A percentile compares a stretch with the other conserved stretches of the same genome.
These are phyloP conservation scores for Quercus phellos DNA, from an alignment of 331 rosid species.

Conservation along the genomic window DNA sequence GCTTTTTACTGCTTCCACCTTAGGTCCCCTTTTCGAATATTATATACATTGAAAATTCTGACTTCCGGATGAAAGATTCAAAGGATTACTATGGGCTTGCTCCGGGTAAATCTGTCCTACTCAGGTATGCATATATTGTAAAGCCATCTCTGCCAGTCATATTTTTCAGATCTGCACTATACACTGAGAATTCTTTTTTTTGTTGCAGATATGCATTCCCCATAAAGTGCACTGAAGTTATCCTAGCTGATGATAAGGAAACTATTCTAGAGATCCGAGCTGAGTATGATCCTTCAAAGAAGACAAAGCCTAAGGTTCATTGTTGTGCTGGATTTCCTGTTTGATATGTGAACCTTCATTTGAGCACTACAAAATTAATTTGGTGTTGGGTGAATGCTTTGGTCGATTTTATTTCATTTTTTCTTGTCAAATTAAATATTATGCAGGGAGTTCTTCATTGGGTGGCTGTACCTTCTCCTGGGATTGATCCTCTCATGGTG, in stretches of 20 bases:
- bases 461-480: conserved; percentile 79
- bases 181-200: conserved; percentile 6
- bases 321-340: conserved; percentile 1
- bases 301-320: conserved; percentile 89
- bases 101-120: conserved; percentile 87
- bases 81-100: conserved; percentile 97
- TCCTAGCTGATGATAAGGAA: conserved; percentile 78
- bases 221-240: conserved; percentile 83
- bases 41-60: conserved; percentile 77
- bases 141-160: neutral
- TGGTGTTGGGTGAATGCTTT: conserved; percentile 9
- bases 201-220: conserved; percentile 82
- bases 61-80: conserved; percentile 87
- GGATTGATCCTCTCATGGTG: conserved; percentile 73
- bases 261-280: conserved; percentile 86
- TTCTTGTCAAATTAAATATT: neutral
- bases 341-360: conserved; percentile 9
- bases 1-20: conserved; percentile 3
- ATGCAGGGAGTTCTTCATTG: conserved; percentile 92
- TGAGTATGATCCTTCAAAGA: conserved; percentile 84
- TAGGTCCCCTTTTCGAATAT: conserved; percentile 82
- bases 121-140: conserved; percentile 49
- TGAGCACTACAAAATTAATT: conserved; percentile 4
- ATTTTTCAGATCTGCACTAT: conserved; percentile 3
- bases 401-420: neutral